These are phyloP conservation scores for Protomyces gravidus DNA, from an alignment of 1,139 yeast genomes.

Conservation along the genomic window DNA sequence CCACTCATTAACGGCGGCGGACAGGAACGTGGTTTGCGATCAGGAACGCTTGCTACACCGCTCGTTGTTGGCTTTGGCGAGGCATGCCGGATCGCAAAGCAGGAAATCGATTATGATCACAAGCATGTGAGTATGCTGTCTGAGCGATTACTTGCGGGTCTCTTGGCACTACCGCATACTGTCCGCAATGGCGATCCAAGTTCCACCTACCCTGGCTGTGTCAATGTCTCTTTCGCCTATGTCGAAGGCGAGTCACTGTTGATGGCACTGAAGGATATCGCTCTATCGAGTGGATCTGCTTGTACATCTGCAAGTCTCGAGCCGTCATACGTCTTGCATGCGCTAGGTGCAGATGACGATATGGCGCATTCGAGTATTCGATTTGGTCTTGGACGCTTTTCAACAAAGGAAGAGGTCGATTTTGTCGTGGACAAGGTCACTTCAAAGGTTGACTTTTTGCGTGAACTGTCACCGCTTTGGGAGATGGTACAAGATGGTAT, in stretches of 20 bases:
- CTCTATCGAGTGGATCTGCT: slow-evolving; percentile 95
- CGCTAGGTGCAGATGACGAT: slow-evolving; percentile 93
- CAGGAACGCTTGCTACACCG: slow-evolving; percentile 96
- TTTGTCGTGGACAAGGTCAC: slow-evolving; percentile 83
- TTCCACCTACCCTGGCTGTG: slow-evolving; percentile 84
- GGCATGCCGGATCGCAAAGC: slow-evolving; percentile 78
- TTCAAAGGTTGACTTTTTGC: slow-evolving; percentile 82
- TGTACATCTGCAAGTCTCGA: slow-evolving; percentile 98
- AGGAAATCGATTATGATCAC: slow-evolving; percentile 71
- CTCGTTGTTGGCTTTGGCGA: slow-evolving; percentile 95
- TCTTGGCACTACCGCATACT: slow-evolving; percentile 80
- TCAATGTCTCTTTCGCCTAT: slow-evolving; percentile 91
- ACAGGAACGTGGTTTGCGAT: slow-evolving; percentile 95
- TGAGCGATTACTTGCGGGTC: slow-evolving; percentile 63
- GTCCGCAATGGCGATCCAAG: slow-evolving; percentile 78
- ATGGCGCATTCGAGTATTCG: slow-evolving; percentile 90
- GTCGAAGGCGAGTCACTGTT: slow-evolving; percentile 95
- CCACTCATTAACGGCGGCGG: slow-evolving; percentile 98
- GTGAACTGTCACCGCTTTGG: slow-evolving; percentile 95
- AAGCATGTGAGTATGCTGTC: slow-evolving; percentile 68
- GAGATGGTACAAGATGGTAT: slow-evolving; percentile 99
- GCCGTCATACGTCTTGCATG: slow-evolving; percentile 94
- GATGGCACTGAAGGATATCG: slow-evolving; percentile 96
- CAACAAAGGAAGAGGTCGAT: slow-evolving; percentile 93
- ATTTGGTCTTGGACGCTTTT: slow-evolving; percentile 94